A percentile compares a stretch with the other conserved stretches of the same genome.
phyloP scores from a whole-genome alignment of 768 basidiomycete species.

The Peribolospora kevripleyi region DNA sequence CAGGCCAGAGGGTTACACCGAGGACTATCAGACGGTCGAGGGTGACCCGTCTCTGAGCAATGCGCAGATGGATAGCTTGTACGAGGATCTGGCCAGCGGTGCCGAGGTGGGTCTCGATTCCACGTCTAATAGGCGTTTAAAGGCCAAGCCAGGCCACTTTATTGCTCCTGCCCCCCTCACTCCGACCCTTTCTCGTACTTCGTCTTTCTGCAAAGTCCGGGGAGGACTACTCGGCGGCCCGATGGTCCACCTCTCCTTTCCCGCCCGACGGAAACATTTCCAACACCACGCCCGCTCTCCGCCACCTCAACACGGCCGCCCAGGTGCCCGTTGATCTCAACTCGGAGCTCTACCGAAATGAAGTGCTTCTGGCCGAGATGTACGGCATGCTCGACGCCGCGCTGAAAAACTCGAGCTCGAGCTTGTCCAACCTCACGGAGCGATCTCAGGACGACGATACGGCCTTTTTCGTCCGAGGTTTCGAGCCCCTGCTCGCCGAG shows the following conservation, averaged over 20 bases:
- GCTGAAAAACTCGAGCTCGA: neutral
- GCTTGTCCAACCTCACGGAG: too few relatives aligned
- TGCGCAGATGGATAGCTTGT: slow-evolving; percentile 27
- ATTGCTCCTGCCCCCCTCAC: neutral
- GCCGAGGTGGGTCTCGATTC: slow-evolving; percentile 30
- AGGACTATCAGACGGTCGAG: slow-evolving; percentile 59
- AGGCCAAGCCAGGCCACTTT: too few relatives aligned
- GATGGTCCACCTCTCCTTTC: slow-evolving; percentile 25
- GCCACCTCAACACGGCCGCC: slow-evolving; percentile 44
- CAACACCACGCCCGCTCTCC: slow-evolving; percentile 33
- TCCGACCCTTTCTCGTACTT: neutral
- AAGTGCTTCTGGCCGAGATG: slow-evolving; percentile 3
- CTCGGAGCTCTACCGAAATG: slow-evolving; percentile 44
- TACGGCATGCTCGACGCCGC: neutral
- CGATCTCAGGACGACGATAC: slow-evolving; percentile 30
- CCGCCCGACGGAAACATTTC: slow-evolving; percentile 17
- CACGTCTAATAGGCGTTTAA: too few relatives aligned
- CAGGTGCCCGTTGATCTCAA: slow-evolving; percentile 57
- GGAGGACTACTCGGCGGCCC: slow-evolving; percentile 16
- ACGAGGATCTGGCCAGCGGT: slow-evolving; percentile 64
- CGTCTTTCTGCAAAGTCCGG: slow-evolving; percentile 1
- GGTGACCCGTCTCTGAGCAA: slow-evolving; percentile 22
- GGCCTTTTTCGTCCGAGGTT: slow-evolving; percentile 16
- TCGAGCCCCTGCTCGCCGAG: slow-evolving; percentile 34
- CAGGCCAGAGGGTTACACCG: slow-evolving; percentile 43